phyloP scores from a whole-genome alignment of 768 basidiomycete species.

The Lanmaoa pseudosensibilis region DNA sequence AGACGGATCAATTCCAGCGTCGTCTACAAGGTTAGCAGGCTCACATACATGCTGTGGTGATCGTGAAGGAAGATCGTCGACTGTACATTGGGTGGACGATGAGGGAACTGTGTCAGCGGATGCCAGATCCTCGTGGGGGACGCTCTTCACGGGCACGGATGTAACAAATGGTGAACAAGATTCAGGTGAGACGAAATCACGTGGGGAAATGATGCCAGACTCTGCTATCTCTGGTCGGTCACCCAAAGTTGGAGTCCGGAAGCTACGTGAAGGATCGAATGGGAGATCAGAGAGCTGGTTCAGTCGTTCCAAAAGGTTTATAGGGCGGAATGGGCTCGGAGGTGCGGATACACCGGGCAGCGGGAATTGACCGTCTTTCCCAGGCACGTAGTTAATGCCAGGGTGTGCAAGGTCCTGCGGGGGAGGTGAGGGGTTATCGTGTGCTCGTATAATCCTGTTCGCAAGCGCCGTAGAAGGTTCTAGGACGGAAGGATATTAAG shows the following conservation, averaged over 20 bases:
- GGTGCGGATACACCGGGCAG: conserved; percentile 17
- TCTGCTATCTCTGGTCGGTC: conserved; percentile 1
- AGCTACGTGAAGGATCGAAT: background rate
- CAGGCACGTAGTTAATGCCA: conserved; percentile 15
- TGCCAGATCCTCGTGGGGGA: background rate
- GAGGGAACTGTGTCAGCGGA: conserved; percentile 5
- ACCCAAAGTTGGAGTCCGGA: background rate
- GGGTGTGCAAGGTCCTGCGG: conserved; percentile 33
- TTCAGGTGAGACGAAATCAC: conserved; percentile 44
- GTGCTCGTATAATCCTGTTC: conserved; percentile 62
- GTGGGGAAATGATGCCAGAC: conserved; percentile 17
- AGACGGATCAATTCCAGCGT: conserved; percentile 4
- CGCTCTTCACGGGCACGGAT: conserved; percentile 2
- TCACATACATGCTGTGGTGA: conserved; percentile 21
- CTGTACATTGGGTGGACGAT: conserved; percentile 8
- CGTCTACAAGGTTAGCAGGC: conserved; percentile 1
- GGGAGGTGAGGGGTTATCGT: conserved; percentile 75
- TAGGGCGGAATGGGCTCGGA: conserved; percentile 34
- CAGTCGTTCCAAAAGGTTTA: conserved; percentile 32
- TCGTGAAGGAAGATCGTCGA: conserved; percentile 26
- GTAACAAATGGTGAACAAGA: conserved; percentile 35
- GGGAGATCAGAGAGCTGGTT: conserved; percentile 16
- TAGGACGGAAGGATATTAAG: conserved; percentile 22
- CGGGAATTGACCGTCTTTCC: conserved; percentile 20
- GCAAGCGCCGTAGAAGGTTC: conserved; percentile 73